These are phyloP conservation scores for Globisporangium paddicum DNA, from an alignment of 352 stramenopile genomes.

Conservation along the genomic window DNA sequence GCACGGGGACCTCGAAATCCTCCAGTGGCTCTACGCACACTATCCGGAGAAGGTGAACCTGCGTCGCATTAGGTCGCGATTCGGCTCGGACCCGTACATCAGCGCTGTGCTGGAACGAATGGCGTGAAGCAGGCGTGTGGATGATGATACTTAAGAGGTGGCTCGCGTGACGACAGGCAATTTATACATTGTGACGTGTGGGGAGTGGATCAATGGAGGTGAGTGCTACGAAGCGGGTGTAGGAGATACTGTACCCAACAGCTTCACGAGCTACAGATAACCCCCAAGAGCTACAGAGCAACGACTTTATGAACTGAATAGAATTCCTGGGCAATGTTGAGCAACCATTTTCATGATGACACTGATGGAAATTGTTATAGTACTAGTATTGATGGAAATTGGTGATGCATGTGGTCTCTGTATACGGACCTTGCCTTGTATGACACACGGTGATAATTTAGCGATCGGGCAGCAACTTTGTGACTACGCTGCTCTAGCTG, in stretches of 20 bases:
- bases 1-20: conserved; percentile 15
- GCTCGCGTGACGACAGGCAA: background rate
- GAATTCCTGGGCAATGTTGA: background rate
- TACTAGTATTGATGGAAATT: background rate
- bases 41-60: conserved; percentile 15
- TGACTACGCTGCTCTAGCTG: background rate
- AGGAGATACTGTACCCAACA: background rate
- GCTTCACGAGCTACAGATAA: background rate
- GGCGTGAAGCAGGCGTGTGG: background rate
- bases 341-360: background rate
- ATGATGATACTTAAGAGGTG: background rate
- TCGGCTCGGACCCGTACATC: conserved; percentile 4
- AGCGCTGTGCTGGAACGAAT: conserved; percentile 4
- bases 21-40: conserved; percentile 15
- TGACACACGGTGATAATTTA: background rate
- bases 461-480: background rate
- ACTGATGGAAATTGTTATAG: conserved; percentile 2
- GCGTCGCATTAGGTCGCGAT: conserved; percentile 6
- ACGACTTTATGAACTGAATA: background rate
- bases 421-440: background rate
- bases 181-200: background rate
- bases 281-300: background rate
- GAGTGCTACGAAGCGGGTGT: background rate
- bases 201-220: background rate
- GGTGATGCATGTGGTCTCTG: background rate